These are phyloP conservation scores for Penicillium fimorum DNA, from an alignment of 495 filamentous ascomycete genomes.

Conservation along the genomic window DNA sequence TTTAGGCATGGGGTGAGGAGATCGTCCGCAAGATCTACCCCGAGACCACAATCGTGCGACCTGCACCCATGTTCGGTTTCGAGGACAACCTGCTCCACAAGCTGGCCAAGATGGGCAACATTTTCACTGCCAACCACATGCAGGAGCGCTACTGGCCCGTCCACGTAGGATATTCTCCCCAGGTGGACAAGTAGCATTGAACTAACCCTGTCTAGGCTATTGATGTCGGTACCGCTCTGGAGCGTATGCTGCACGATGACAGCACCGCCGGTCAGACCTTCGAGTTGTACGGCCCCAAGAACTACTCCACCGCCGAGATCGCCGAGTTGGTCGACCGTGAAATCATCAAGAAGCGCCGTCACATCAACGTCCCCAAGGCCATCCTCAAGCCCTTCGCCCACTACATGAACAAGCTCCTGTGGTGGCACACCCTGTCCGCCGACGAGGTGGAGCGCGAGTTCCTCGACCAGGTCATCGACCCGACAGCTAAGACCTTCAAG, in stretches of 20 bases:
- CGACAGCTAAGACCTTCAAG: slow-evolving; percentile 89
- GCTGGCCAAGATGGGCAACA: slow-evolving; percentile 72
- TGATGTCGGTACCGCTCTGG: slow-evolving; percentile 85
- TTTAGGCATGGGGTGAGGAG: slow-evolving; percentile 73
- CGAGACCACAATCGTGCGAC: slow-evolving; percentile 95
- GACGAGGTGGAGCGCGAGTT: slow-evolving; percentile 93
- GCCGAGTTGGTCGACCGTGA: slow-evolving; percentile 84
- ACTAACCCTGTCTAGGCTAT: slow-evolving; percentile 55
- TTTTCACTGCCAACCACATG: slow-evolving; percentile 91
- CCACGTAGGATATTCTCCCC: slow-evolving; percentile 59
- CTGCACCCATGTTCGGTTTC: slow-evolving; percentile 89
- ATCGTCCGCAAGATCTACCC: slow-evolving; percentile 89
- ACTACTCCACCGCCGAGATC: slow-evolving; percentile 88
- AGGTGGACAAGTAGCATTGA: not conserved
- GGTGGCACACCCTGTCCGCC: slow-evolving; percentile 82
- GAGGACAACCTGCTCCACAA: slow-evolving; percentile 90
- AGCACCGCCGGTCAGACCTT: slow-evolving; percentile 84
- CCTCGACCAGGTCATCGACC: slow-evolving; percentile 90
- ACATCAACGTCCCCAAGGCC: slow-evolving; percentile 86
- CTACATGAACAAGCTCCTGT: slow-evolving; percentile 73
- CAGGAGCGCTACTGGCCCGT: slow-evolving; percentile 89
- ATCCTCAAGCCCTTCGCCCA: slow-evolving; percentile 69
- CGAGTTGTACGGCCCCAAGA: slow-evolving; percentile 91
- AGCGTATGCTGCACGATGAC: slow-evolving; percentile 86
- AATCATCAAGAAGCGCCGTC: slow-evolving; percentile 83